These are phyloP conservation scores for Golubevia sp. DNA, from an alignment of 1,284 basidiomycete genomes.

Conservation along the genomic window DNA sequence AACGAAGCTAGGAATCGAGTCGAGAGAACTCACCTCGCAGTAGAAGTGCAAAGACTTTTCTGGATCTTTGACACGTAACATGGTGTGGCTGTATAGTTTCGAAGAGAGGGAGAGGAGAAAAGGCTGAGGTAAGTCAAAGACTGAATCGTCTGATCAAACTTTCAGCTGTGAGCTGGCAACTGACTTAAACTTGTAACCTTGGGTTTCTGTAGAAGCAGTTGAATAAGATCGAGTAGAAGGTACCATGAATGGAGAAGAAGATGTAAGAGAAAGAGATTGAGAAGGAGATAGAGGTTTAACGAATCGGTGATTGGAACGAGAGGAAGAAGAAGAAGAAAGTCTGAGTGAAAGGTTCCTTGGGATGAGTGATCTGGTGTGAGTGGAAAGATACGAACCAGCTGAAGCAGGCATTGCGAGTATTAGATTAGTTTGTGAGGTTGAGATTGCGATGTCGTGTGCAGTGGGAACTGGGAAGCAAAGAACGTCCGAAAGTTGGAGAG, in stretches of 20 bases:
- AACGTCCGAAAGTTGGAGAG: too few species aligned
- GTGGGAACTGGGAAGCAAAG: too few species aligned
- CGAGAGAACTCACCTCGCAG: too few species aligned
- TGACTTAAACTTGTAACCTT: constrained; percentile 4
- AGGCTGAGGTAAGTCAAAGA: neutral
- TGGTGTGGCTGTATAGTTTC: too few species aligned
- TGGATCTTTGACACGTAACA: constrained; percentile 87
- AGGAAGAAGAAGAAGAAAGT: too few species aligned
- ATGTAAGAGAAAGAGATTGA: neutral
- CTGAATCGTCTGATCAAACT: constrained; percentile 3
- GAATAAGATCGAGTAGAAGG: neutral
- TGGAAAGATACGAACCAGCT: constrained; percentile 29
- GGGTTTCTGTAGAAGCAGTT: neutral
- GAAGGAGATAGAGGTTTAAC: neutral
- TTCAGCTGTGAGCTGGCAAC: neutral
- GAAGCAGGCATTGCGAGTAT: constrained; percentile 34
- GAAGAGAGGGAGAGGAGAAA: neutral
- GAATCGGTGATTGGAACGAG: too few species aligned
- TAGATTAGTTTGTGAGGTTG: constrained; percentile 14
- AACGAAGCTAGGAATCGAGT: too few species aligned
- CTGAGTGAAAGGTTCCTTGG: too few species aligned
- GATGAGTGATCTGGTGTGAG: neutral
- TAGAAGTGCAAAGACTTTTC: constrained; percentile 64
- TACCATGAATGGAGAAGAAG: neutral
- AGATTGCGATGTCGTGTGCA: neutral